Conservation (phyloP, 345 rosid genomes). For the Gossypium stocksii region DNA sequence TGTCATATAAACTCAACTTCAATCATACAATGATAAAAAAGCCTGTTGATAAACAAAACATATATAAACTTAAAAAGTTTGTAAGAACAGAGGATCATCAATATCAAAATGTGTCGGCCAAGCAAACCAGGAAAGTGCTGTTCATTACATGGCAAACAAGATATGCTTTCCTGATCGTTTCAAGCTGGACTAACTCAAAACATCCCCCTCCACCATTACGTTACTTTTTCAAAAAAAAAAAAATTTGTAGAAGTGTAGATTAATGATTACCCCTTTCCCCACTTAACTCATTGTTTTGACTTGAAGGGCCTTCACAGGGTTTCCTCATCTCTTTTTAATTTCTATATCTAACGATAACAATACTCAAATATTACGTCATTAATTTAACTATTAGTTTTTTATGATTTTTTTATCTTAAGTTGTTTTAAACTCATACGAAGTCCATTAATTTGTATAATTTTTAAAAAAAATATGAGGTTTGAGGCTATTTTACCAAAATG, state of each 20-base stretch:
- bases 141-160: neutral
- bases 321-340: neutral
- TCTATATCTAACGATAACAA: neutral
- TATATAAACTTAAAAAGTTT: too few relatives aligned
- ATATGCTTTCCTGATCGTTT: neutral
- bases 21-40: too few relatives aligned
- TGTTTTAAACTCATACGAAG: neutral
- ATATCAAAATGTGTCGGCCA: too few relatives aligned
- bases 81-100: too few relatives aligned
- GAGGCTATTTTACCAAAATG: too few relatives aligned
- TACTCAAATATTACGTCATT: neutral
- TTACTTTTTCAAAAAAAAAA: neutral
- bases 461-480: too few relatives aligned
- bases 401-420: neutral
- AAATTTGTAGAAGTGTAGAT: neutral
- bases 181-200: neutral
- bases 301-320: neutral
- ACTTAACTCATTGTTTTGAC: neutral
- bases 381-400: neutral
- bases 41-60: too few relatives aligned
- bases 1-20: too few relatives aligned
- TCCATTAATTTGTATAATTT: too few relatives aligned
- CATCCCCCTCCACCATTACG: neutral
- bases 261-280: neutral
- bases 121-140: neutral